Base-by-base conservation (phyloP, 352 stramenopile species). In the Pythium dissotocum region DNA sequence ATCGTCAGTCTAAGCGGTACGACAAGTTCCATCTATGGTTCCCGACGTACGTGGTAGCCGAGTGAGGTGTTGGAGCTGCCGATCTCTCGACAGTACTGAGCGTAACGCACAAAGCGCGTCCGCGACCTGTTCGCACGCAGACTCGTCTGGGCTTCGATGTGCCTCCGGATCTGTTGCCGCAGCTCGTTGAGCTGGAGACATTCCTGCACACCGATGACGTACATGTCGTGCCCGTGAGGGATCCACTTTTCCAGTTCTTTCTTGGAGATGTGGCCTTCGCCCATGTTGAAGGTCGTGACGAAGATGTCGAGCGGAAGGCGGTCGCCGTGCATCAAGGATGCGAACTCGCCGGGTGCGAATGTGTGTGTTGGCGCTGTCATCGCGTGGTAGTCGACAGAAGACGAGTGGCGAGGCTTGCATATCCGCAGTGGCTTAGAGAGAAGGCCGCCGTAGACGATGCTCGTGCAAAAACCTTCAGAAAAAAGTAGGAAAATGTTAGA, bases 161-260 rank as follows among this genome's bases (percentile, higher is more conserved):
- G 79, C 42, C 83, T 72, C 10, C 63, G 75, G 35, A 97, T 81
- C 24, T 83, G 73, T 7, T 75, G 72, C 0, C 87, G 78, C 26
- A 93, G 80, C 38, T 88, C 84, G 16, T 72, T 68, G 32, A 97
- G 68, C 66, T 93, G 74, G 12, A 97, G 78, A 73, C 91, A 97
- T 63, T 97, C 91, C 59, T 97, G 88, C 5, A 97, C 73, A 4
- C 86, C 89, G 63, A 97, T 91, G 33, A 93, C 85, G 67, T 97
- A 97, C 38, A 97, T 76, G 51, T 97, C 88, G 48, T 92, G 71
- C 30, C 87, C 89, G 12, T 62, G 65, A 6, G 88, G 86, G 18
- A 97, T 90, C 91, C 91, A 97, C 63, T 89, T 87, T 24, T 79
- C 72, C 58, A 87, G 49, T 16, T 87, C 72, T 5, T 80, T 73